A percentile compares a stretch with the other conserved stretches of the same genome.
Conservation (phyloP, 1,284 basidiomycete species). For the Lentinula novae-zelandiae region DNA sequence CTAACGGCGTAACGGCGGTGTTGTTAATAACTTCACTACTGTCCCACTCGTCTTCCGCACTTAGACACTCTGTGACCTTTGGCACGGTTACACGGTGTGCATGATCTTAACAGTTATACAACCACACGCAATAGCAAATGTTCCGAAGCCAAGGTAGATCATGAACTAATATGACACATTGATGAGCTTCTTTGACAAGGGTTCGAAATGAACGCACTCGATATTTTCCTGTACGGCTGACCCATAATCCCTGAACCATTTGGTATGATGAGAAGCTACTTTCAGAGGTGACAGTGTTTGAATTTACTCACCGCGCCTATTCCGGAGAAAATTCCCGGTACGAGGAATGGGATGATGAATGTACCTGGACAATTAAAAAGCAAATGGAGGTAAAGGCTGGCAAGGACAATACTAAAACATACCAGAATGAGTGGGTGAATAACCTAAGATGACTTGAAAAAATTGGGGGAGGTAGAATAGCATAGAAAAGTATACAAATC, state of each 20-base stretch:
- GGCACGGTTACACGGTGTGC: too few relatives aligned
- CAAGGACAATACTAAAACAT: not conserved
- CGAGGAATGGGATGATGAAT: slow-evolving; percentile 61
- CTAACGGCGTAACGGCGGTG: too few relatives aligned
- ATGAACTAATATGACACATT: slow-evolving; percentile 36
- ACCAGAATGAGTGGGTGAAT: slow-evolving; percentile 49
- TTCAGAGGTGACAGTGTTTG: not conserved
- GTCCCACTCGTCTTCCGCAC: too few relatives aligned
- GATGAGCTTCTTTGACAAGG: not conserved
- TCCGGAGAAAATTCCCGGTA: slow-evolving; percentile 58
- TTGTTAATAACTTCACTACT: too few relatives aligned
- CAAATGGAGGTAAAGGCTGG: not conserved
- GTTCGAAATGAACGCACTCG: slow-evolving; percentile 31
- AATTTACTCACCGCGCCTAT: slow-evolving; percentile 42
- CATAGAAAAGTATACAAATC: slow-evolving; percentile 58
- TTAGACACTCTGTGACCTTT: too few relatives aligned
- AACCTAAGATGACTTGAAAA: slow-evolving; percentile 69
- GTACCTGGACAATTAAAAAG: slow-evolving; percentile 35
- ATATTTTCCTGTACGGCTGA: slow-evolving; percentile 66
- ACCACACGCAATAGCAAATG: slow-evolving; percentile 70
- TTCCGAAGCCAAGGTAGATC: slow-evolving; percentile 62
- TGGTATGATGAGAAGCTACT: not conserved
- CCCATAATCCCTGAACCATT: slow-evolving; percentile 50
- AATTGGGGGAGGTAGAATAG: slow-evolving; percentile 71
- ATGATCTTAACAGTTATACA: too few relatives aligned